phyloP scores from a whole-genome alignment of 257 asterid species.

The Solanum chmielewskii region DNA sequence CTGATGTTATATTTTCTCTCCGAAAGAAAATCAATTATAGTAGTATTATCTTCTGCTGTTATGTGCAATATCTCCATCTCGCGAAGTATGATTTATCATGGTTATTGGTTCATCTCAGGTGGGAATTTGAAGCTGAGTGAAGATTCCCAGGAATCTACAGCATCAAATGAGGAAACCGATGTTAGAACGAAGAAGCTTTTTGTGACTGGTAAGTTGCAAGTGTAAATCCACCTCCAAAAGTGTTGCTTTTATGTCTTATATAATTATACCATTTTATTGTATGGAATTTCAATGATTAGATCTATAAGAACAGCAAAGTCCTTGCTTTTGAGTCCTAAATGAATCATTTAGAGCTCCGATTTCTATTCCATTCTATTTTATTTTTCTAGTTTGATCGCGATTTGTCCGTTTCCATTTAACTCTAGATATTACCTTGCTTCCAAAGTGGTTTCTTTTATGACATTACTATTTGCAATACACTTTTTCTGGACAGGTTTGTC shows the following conservation, averaged over 20 bases:
- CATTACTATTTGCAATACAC: neutral
- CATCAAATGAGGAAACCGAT: constrained; percentile 24
- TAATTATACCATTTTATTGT: neutral
- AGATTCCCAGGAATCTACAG: constrained; percentile 24
- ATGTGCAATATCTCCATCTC: neutral
- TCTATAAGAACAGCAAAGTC: no score
- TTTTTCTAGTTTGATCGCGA: neutral
- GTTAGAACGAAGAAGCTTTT: constrained; percentile 85
- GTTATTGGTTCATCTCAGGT: constrained; percentile 20
- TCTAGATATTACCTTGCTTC: neutral
- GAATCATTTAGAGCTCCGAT: no score
- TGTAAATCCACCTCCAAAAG: neutral
- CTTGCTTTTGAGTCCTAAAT: no score
- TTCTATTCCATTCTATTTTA: no score
- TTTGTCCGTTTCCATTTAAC: neutral
- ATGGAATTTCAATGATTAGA: neutral
- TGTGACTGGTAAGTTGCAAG: constrained; percentile 54
- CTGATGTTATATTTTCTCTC: neutral
- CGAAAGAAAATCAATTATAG: neutral
- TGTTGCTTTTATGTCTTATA: neutral
- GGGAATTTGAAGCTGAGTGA: constrained; percentile 3
- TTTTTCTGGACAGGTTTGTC: constrained; percentile 58
- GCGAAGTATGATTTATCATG: neutral
- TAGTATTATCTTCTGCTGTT: neutral
- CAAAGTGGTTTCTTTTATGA: neutral